phyloP scores from a whole-genome alignment of 2,329 filamentous ascomycete genomes.

The Aspergillus texensis region DNA sequence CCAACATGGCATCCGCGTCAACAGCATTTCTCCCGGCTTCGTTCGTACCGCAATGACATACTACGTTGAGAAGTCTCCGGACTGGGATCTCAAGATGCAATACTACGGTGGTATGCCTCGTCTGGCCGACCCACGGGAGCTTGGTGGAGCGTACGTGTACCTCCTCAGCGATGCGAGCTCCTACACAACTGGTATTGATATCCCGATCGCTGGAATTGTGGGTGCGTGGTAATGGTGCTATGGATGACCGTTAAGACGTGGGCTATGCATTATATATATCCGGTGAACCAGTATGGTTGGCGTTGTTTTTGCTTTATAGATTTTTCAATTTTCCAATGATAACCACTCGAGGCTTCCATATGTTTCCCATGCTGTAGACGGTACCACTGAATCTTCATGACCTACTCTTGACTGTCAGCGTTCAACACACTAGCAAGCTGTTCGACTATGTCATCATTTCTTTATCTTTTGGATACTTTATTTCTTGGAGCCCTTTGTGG shows the following conservation, averaged over 20 bases:
- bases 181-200: slow-evolving; percentile 42
- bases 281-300: not conserved
- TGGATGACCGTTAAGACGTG: not conserved
- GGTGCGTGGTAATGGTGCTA: slow-evolving; percentile 28
- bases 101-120: slow-evolving; percentile 62
- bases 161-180: slow-evolving; percentile 52
- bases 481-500: not conserved
- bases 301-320: not conserved
- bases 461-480: not conserved
- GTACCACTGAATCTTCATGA: not conserved
- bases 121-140: slow-evolving; percentile 55
- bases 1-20: slow-evolving; percentile 43
- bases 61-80: slow-evolving; percentile 55
- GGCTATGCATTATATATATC: not conserved
- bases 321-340: not conserved
- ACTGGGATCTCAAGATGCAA: slow-evolving; percentile 61
- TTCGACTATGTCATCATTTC: not conserved
- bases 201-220: slow-evolving; percentile 44
- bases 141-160: slow-evolving; percentile 61
- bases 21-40: slow-evolving; percentile 52
- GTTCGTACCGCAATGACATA: slow-evolving; percentile 51
- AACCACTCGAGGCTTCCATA: not conserved
- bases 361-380: not conserved
- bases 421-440: not conserved
- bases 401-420: not conserved